A percentile compares a stretch with the other conserved stretches of the same genome.
These are phyloP conservation scores for Fusarium bulbicola DNA, from an alignment of 2,329 filamentous ascomycete species.

Conservation along the genomic window DNA sequence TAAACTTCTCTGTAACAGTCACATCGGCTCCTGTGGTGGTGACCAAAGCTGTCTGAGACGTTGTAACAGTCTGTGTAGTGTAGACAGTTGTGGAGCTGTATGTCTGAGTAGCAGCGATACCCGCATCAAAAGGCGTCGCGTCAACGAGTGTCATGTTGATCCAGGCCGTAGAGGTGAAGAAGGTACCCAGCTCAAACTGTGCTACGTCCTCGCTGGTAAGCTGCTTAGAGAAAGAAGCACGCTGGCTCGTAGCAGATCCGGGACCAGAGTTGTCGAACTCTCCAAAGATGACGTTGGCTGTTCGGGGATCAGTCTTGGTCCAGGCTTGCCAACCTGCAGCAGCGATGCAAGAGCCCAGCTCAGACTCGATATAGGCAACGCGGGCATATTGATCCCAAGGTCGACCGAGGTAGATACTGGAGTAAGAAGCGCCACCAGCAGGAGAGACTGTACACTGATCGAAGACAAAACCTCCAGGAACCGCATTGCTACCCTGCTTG, in stretches of 20 bases:
- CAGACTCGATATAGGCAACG: conserved; percentile 35
- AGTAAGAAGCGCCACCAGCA: conserved; percentile 37
- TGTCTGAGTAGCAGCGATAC: conserved; percentile 11
- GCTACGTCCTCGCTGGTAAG: background rate
- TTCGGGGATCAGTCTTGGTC: conserved; percentile 35
- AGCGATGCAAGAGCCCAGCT: conserved; percentile 17
- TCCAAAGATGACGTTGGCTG: conserved; percentile 31
- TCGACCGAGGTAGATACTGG: conserved; percentile 32
- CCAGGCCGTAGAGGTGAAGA: conserved; percentile 33
- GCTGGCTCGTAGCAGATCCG: conserved; percentile 26
- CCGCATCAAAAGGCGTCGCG: conserved; percentile 31
- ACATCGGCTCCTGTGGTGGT: conserved; percentile 22
- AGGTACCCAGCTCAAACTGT: conserved; percentile 32
- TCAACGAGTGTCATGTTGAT: conserved; percentile 37
- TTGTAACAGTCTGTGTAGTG: conserved; percentile 28
- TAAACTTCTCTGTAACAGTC: conserved; percentile 27
- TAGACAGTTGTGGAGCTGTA: conserved; percentile 26
- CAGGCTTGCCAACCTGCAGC: conserved; percentile 33
- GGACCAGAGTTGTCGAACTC: conserved; percentile 33
- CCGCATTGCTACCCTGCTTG: conserved; percentile 49
- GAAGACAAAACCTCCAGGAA: conserved; percentile 46
- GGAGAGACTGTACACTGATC: conserved; percentile 46
- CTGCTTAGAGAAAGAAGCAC: conserved; percentile 36
- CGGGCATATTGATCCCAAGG: conserved; percentile 38
- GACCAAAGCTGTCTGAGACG: conserved; percentile 25